Base-by-base conservation (phyloP, 345 rosid species). In the Populus nigra region DNA sequence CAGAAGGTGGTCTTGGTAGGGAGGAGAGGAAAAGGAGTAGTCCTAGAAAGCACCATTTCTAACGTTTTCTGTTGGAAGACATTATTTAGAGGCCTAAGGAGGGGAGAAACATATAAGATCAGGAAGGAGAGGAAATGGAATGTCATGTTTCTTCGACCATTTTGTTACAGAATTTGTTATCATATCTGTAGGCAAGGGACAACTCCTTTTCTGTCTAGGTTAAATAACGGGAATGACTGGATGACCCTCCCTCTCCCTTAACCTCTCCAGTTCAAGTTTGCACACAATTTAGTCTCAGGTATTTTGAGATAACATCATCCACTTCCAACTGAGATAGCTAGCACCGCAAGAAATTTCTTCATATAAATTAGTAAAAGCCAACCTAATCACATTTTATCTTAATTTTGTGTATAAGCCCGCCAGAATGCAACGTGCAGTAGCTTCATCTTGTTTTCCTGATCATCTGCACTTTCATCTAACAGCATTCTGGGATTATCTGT, bases 401-500 rank as follows among this genome's bases (percentile, higher is more conserved):
- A 35, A 25, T 75, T 72, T 41, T 70, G 23, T 59, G 39, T 45
- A 69, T 70, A 8, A 45, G 29, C 69, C 15, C 49, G 18, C 27
- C 17, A 43, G 10, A 69, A 57, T 11, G 63, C 55, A 59, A 69
- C n/a, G 16, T 31, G 49, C 47, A 43, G 62, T 43, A 3, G 33
- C 72, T 62, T 43, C 43, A 71, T 47, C 35, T 65, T n/a, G 36
- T 47, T 72, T 65, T 17, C 5, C 15, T 25, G 25, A 25, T 72
- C 7, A 27, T 77, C 63, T 71, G 36, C 72, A 39, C 61, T 66
- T 76, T 12, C 5, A 31, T 55, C 36, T 67, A 15, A 20, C 50
- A 20, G 49, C 41, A 77, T 57, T 72, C 20, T 69, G 29, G 50
- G 68, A 61, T 69, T 36, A n/a, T 79, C 50, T 33, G 7, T 53